phyloP scores from a whole-genome alignment of 2,329 filamentous ascomycete species.

The Ophiostoma sp. region DNA sequence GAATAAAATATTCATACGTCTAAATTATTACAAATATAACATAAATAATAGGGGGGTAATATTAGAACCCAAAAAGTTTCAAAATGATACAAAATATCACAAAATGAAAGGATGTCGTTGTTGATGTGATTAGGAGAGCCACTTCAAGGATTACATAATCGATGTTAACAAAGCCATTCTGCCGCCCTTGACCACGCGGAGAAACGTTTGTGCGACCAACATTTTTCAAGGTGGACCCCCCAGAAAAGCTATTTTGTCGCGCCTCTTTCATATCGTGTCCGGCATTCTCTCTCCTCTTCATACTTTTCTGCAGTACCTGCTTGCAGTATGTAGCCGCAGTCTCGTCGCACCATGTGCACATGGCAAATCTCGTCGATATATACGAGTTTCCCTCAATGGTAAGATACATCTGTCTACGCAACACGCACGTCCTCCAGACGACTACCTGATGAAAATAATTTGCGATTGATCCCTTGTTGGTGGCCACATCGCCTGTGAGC shows the following conservation, averaged over 20 bases:
- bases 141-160: neutral
- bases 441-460: slow-evolving; percentile 79
- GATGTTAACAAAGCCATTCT: neutral
- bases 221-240: slow-evolving; percentile 14
- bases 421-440: slow-evolving; percentile 30
- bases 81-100: neutral
- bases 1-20: no score
- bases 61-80: neutral
- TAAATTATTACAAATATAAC: neutral
- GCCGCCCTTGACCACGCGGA: slow-evolving; percentile 11
- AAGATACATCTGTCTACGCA: slow-evolving; percentile 12
- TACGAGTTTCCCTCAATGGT: slow-evolving; percentile 15
- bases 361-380: neutral
- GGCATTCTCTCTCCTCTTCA: neutral
- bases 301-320: neutral
- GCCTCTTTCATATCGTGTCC: slow-evolving; percentile 8
- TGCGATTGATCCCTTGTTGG: slow-evolving; percentile 77
- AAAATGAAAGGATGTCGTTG: neutral
- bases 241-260: slow-evolving; percentile 10
- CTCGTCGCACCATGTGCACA: neutral
- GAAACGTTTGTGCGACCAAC: slow-evolving; percentile 20
- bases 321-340: neutral
- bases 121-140: neutral
- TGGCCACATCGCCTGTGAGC: slow-evolving; percentile 78
- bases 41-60: neutral